Evolutionary conservation across 306 rosid genomes (phyloP).

Genomic region (Trifolium fragiferum): DNA sequence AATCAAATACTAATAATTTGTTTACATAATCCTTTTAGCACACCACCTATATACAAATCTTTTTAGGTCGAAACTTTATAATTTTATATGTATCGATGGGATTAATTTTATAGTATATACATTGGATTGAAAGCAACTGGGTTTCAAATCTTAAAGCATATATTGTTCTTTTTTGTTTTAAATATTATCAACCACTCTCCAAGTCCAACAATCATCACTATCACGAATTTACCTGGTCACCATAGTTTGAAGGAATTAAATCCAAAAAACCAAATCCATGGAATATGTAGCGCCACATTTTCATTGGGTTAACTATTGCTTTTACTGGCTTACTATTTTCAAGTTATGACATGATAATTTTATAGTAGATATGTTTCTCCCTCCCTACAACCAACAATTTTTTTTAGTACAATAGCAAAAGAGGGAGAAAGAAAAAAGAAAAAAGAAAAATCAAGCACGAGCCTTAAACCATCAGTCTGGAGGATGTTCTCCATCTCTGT

Average conservation of each 20-base stretch:
- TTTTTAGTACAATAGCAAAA: no score
- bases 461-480: no score
- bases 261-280: slow-evolving; percentile 28
- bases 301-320: background rate
- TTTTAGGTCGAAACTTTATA: background rate
- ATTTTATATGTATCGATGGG: background rate
- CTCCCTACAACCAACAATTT: no score
- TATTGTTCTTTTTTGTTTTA: slow-evolving; percentile 4
- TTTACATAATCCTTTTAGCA: background rate
- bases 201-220: slow-evolving; percentile 10
- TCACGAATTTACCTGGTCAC: slow-evolving; percentile 17
- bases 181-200: slow-evolving; percentile 42
- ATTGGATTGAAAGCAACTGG: slow-evolving; percentile 18
- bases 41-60: background rate
- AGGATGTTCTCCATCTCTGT: no score
- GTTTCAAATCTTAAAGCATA: slow-evolving; percentile 39
- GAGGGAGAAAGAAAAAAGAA: no score
- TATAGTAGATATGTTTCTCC: no score
- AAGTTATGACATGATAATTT: no score
- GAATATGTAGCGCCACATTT: slow-evolving; percentile 26
- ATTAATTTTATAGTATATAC: background rate
- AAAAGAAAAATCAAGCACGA: no score
- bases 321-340: no score
- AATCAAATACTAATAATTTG: background rate
- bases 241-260: slow-evolving; percentile 36